Evolutionary conservation across 2,329 filamentous ascomycete species (phyloP).

Genomic region (Calonectria pteridis): DNA sequence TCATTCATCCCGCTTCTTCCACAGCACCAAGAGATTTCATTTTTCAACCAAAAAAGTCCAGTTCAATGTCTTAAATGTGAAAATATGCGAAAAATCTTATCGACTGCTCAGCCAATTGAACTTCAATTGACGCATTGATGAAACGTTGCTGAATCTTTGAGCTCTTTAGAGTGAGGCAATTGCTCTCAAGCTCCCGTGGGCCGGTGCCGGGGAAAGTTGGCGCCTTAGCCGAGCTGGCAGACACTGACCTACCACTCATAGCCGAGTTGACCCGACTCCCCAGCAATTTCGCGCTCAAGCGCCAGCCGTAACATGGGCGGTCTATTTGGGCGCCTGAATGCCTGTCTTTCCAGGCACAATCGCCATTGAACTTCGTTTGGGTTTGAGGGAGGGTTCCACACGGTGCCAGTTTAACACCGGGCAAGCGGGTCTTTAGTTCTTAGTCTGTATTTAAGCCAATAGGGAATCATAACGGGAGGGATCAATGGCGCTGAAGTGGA

Average conservation of each 20-base stretch:
- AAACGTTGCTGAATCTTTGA: slow-evolving; percentile 26
- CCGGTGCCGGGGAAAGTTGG: slow-evolving; percentile 45
- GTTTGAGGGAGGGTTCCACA: slow-evolving; percentile 42
- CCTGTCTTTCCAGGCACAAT: slow-evolving; percentile 47
- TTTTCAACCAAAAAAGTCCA: slow-evolving; percentile 31
- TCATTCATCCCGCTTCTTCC: slow-evolving; percentile 55
- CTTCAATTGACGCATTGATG: slow-evolving; percentile 33
- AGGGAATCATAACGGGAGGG: slow-evolving; percentile 24
- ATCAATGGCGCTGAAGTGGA: slow-evolving; percentile 34
- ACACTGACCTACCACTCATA: slow-evolving; percentile 43
- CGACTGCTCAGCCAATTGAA: slow-evolving; percentile 37
- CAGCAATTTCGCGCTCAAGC: slow-evolving; percentile 23
- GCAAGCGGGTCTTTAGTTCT: slow-evolving; percentile 38
- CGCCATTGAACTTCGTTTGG: slow-evolving; percentile 31
- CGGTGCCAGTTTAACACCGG: slow-evolving; percentile 48
- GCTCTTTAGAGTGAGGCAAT: slow-evolving; percentile 44
- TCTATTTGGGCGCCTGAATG: slow-evolving; percentile 34
- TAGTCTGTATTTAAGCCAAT: slow-evolving; percentile 39
- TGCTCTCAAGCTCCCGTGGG: slow-evolving; percentile 47
- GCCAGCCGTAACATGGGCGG: slow-evolving; percentile 26
- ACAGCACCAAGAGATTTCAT: slow-evolving; percentile 48
- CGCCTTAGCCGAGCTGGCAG: slow-evolving; percentile 41
- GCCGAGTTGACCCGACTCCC: slow-evolving; percentile 42
- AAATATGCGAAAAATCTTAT: slow-evolving; percentile 12
- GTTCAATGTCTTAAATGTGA: slow-evolving; percentile 23